Conservation (phyloP, 2,329 filamentous ascomycete genomes). For the Mariannaea sp. region DNA sequence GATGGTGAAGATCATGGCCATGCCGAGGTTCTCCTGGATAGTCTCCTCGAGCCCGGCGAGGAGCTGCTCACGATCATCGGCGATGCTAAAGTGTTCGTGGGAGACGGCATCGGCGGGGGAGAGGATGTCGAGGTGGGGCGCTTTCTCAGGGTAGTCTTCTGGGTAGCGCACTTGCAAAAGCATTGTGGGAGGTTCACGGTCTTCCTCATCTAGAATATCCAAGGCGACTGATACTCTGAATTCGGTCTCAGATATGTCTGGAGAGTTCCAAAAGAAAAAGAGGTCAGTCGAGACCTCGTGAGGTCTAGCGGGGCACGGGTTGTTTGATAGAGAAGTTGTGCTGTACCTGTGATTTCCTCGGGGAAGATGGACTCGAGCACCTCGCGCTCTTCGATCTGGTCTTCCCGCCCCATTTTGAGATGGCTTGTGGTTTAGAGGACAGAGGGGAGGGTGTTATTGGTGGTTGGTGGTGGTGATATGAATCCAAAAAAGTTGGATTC, state of each 20-base stretch:
- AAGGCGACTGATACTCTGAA: constrained; percentile 86
- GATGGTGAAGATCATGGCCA: constrained; percentile 96
- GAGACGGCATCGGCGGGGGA: constrained; percentile 70
- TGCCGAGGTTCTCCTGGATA: constrained; percentile 91
- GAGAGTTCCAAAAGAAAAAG: too few species aligned
- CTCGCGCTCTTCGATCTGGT: constrained; percentile 94
- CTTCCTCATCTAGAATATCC: constrained; percentile 72
- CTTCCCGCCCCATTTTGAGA: constrained; percentile 71
- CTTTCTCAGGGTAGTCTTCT: constrained; percentile 86
- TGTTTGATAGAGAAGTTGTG: neutral
- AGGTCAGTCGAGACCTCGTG: constrained; percentile 20
- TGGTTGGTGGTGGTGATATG: neutral
- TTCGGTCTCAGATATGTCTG: constrained; percentile 88
- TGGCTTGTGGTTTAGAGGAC: constrained; percentile 5
- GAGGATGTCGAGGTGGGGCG: constrained; percentile 80
- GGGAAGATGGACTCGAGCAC: constrained; percentile 98
- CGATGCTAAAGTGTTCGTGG: constrained; percentile 77
- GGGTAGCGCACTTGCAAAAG: constrained; percentile 87
- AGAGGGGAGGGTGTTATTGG: neutral
- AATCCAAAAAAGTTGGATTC: neutral
- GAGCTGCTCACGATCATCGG: constrained; percentile 76
- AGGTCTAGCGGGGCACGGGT: neutral
- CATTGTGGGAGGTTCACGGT: constrained; percentile 70
- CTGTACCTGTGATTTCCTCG: constrained; percentile 87
- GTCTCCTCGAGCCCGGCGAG: constrained; percentile 73